Conservation (phyloP, 192 early-diverging fungal genomes). For the Chytriomyces sp. region DNA sequence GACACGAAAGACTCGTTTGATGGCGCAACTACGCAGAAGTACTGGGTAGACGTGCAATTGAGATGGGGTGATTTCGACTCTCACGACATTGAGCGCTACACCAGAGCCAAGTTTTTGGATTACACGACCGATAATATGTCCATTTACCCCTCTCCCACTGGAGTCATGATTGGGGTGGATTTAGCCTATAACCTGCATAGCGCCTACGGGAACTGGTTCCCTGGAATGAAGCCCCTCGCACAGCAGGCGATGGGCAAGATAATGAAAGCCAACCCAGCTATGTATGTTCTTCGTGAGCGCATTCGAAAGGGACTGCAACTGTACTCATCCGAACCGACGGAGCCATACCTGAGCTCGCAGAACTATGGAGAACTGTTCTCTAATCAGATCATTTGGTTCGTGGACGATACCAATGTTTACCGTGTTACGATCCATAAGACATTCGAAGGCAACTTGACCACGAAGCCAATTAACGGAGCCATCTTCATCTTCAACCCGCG, state of each 20-base stretch:
- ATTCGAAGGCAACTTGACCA: conserved; percentile 98
- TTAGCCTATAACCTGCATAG: conserved; percentile 82
- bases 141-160: conserved; percentile 98
- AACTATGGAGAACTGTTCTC: conserved; percentile 92
- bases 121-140: conserved; percentile 99
- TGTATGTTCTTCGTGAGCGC: conserved; percentile 97
- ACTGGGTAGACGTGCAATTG: conserved; percentile 98
- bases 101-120: conserved; percentile 96
- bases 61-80: conserved; percentile 99
- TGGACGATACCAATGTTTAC: conserved; percentile 99
- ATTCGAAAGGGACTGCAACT: conserved; percentile 97
- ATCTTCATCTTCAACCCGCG: conserved; percentile 99
- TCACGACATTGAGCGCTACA: conserved; percentile 98
- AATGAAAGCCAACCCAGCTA: conserved; percentile 98
- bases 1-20: conserved; percentile 96
- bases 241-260: conserved; percentile 99
- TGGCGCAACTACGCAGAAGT: conserved; percentile 93
- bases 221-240: conserved; percentile 96
- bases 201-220: conserved; percentile 98
- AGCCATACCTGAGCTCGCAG: conserved; percentile 93
- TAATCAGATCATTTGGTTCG: conserved; percentile 99
- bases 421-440: conserved; percentile 99
- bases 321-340: conserved; percentile 97
- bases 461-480: conserved; percentile 99
- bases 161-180: conserved; percentile 96